Conservation (phyloP, 441 rosid genomes). For the Erodium moschatum region DNA sequence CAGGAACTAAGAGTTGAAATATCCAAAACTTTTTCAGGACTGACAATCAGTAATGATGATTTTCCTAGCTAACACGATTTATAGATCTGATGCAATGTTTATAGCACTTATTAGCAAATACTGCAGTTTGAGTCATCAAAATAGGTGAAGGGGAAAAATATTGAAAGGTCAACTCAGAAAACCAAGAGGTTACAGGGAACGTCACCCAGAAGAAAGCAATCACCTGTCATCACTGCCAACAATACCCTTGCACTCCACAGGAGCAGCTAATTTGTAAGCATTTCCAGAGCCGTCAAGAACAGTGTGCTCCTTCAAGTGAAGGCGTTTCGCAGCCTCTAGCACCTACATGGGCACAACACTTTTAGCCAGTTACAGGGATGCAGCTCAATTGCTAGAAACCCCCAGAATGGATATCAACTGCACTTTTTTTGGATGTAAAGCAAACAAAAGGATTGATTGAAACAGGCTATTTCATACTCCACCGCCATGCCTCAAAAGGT, state of each 20-base stretch:
- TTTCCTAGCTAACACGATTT: background rate
- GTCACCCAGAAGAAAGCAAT: slow-evolving; percentile 15
- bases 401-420: background rate
- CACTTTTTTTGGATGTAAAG: background rate
- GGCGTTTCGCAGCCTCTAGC: slow-evolving; percentile 85
- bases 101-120: background rate
- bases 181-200: background rate
- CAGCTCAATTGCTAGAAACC: slow-evolving; percentile 1
- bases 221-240: slow-evolving; percentile 98
- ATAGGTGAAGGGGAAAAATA: no score
- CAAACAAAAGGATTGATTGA: background rate
- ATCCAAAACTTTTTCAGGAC: slow-evolving; percentile 1
- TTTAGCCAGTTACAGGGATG: background rate
- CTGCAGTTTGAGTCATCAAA: background rate
- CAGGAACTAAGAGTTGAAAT: background rate
- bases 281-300: slow-evolving; percentile 85
- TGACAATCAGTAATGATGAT: background rate
- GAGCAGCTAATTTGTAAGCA: slow-evolving; percentile 85
- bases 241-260: slow-evolving; percentile 99
- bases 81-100: background rate
- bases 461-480: background rate
- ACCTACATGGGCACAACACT: slow-evolving; percentile 37
- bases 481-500: background rate
- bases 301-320: slow-evolving; percentile 87
- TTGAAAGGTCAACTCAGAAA: background rate